Percentiles rank a stretch among this genome's conserved stretches.
Conservation (phyloP, 2,329 filamentous ascomycete species). For the Aspergillus uvarum region DNA sequence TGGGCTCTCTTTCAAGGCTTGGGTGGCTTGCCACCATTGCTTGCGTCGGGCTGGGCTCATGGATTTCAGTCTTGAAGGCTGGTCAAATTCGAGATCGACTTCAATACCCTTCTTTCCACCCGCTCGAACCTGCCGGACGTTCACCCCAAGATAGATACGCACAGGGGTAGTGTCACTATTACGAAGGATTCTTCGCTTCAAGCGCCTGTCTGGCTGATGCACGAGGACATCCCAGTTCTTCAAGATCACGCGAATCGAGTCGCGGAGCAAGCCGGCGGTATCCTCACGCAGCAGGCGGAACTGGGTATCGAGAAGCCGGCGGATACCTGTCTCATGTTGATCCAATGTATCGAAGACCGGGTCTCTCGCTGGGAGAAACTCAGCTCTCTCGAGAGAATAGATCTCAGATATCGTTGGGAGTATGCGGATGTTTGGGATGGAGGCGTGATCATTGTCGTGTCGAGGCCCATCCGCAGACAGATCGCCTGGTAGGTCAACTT, state of each 20-base stretch:
- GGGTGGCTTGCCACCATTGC: slow-evolving; percentile 7
- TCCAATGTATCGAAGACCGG: neutral
- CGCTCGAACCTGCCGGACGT: neutral
- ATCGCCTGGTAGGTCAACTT: slow-evolving; percentile 10
- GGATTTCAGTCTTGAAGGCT: slow-evolving; percentile 1
- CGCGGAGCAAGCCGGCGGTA: slow-evolving; percentile 12
- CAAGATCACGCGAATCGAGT: slow-evolving; percentile 8
- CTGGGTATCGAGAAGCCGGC: slow-evolving; percentile 12
- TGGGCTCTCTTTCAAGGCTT: slow-evolving; percentile 1
- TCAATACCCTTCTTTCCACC: slow-evolving; percentile 3
- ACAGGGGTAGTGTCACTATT: slow-evolving; percentile 5
- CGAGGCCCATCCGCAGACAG: slow-evolving; percentile 7
- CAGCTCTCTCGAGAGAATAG: neutral
- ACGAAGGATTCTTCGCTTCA: slow-evolving; percentile 8
- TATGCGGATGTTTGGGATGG: slow-evolving; percentile 4
- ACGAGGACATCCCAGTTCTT: slow-evolving; percentile 8
- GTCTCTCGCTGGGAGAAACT: slow-evolving; percentile 9
- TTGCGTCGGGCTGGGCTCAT: neutral
- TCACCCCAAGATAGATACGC: slow-evolving; percentile 7
- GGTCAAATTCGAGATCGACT: slow-evolving; percentile 13
- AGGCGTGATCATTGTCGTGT: slow-evolving; percentile 12
- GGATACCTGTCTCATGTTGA: slow-evolving; percentile 12
- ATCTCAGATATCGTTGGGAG: slow-evolving; percentile 12
- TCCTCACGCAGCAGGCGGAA: slow-evolving; percentile 15
- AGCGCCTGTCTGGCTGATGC: slow-evolving; percentile 3